These are phyloP conservation scores for Fraxinus dipetala DNA, from an alignment of 305 asterid genomes.

Conservation along the genomic window DNA sequence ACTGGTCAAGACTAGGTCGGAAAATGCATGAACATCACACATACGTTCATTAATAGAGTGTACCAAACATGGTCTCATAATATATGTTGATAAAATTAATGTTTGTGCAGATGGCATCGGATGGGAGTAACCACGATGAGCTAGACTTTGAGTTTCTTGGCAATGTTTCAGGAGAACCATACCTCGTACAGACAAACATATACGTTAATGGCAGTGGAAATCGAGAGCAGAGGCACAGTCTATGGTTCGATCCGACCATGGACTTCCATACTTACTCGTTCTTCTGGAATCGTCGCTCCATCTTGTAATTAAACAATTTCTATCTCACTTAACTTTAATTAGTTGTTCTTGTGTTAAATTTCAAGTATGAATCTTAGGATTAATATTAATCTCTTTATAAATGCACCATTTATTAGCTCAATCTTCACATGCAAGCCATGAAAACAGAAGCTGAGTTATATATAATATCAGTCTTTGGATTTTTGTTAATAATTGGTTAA, in stretches of 20 bases:
- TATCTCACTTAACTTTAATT: neutral
- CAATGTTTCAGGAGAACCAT: conserved; percentile 47
- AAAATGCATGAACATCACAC: neutral
- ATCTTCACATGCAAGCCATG: neutral
- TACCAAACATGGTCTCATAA: neutral
- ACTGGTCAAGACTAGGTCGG: neutral
- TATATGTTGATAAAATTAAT: neutral
- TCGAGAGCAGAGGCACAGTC: conserved; percentile 45
- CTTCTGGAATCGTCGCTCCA: conserved; percentile 44
- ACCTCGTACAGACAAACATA: conserved; percentile 51
- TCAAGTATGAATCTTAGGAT: neutral
- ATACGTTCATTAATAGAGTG: neutral
- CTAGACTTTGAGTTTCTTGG: conserved; percentile 55
- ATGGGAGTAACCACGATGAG: conserved; percentile 47
- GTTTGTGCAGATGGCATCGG: conserved; percentile 38
- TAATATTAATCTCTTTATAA: neutral
- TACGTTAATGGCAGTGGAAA: conserved; percentile 47
- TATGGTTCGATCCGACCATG: conserved; percentile 50
- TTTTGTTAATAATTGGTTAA: neutral
- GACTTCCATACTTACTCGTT: conserved; percentile 50
- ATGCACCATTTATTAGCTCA: neutral
- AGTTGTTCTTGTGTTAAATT: neutral
- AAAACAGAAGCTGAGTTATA: neutral
- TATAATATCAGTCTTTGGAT: neutral
- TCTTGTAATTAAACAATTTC: conserved; percentile 29